Evolutionary conservation across 495 filamentous ascomycete genomes (phyloP).

Genomic region (Staphylotrichum longicolle): DNA sequence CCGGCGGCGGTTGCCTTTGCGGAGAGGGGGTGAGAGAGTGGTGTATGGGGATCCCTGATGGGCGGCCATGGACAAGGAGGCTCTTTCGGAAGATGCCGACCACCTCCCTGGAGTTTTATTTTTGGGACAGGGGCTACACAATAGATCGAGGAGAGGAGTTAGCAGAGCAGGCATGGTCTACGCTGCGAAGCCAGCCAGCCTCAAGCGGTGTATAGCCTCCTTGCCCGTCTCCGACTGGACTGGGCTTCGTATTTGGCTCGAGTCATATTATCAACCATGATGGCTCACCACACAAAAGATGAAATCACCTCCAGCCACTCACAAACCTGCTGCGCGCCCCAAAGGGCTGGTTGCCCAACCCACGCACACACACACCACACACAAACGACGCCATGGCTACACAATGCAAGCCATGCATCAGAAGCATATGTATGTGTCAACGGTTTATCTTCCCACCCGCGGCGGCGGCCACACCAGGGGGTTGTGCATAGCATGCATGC

Average conservation of each 20-base stretch:
- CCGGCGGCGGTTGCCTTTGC: constrained; percentile 79
- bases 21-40: constrained; percentile 25
- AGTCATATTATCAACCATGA: background rate
- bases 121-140: too few species aligned
- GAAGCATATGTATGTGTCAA: constrained; percentile 11
- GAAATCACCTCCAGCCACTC: background rate
- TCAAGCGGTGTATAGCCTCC: background rate
- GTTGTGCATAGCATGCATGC: constrained; percentile 3
- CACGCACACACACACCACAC: background rate
- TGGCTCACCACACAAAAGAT: background rate
- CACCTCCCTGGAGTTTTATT: too few species aligned
- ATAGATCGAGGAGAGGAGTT: too few species aligned
- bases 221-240: background rate
- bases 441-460: background rate
- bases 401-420: constrained; percentile 8
- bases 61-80: too few species aligned
- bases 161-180: too few species aligned
- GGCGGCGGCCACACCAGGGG: background rate
- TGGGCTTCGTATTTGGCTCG: background rate
- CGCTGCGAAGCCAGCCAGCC: too few species aligned
- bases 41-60: too few species aligned
- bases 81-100: too few species aligned
- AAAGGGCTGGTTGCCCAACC: too few species aligned
- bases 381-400: background rate
- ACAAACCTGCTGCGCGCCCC: too few species aligned